Base-by-base conservation (phyloP, 441 rosid genomes). In the Brassica hybrid region DNA sequence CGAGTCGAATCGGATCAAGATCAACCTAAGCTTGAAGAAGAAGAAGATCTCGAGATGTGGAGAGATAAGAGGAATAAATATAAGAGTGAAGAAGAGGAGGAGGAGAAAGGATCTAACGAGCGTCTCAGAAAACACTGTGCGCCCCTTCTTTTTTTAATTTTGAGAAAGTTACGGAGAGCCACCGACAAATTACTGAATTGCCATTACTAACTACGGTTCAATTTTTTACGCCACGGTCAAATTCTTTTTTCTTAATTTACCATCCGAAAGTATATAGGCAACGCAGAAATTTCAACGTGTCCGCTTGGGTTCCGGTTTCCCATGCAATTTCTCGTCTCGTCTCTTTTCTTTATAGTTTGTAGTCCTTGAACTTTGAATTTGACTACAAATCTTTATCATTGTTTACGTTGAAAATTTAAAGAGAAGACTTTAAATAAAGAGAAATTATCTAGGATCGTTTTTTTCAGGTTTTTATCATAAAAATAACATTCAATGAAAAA, bases 81-180 rank as follows among this genome's bases (percentile, higher is more conserved):
- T 2, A 3, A 11, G 16, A 48, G 43, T 10, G 61, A 75, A 57
- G 64, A 65, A 9, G 60, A 54, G 6, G 45, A 38, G 3, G 38
- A 73, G 19, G 65, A 12, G 84, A 77, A 78, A 68, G 82, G 76
- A 80, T 25, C 32, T 10, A 34, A 65, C 54, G 74, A 3, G 5
- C 13, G 78, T 65, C 65, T 62, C 17, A 4, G 56, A 71, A 59
- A 30, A 61, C 25, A 71, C 13, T 41, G 30, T 52, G 52, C 38
- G 16, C 19, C 63, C 14, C n/a, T n/a, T n/a, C n/a, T 50, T 50
- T 52, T 52, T 14, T 75, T 10, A 14, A 5, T n/a, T 67, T 23
- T 4, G 79, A 75, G 85, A 81, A 65, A 75, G 82, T 83, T 82
- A 81, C 79, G 81, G 84, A 52, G 69, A 79, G 59, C 87, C 84